These are phyloP conservation scores for Pelargonium myrrhifolium DNA, from an alignment of 441 rosid genomes.

Conservation along the genomic window DNA sequence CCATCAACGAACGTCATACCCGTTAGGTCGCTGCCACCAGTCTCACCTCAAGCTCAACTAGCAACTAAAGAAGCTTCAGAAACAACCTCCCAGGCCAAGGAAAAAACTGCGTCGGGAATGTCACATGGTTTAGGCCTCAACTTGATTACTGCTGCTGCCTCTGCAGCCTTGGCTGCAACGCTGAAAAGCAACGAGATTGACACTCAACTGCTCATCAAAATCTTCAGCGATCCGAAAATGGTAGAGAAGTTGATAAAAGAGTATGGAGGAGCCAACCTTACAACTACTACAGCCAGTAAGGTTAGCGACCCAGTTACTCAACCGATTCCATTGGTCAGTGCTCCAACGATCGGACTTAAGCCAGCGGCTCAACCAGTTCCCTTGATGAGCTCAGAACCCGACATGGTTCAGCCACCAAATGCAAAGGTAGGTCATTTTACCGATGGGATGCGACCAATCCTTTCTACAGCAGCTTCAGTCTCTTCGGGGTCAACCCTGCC, in stretches of 20 bases:
- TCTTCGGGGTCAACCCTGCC: no score
- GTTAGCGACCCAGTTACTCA: slow-evolving; percentile 7
- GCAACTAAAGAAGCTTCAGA: no score
- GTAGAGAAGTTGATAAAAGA: slow-evolving; percentile 31
- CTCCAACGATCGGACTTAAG: not conserved
- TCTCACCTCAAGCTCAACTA: no score
- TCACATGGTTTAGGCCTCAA: slow-evolving; percentile 24
- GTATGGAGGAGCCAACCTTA: slow-evolving; percentile 19
- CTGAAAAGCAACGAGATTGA: slow-evolving; percentile 45
- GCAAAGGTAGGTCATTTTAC: not conserved
- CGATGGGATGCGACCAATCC: not conserved
- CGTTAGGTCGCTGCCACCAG: no score
- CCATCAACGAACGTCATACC: no score
- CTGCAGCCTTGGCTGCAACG: no score
- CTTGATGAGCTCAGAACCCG: not conserved
- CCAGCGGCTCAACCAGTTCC: not conserved
- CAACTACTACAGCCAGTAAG: slow-evolving; percentile 15
- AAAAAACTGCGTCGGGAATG: slow-evolving; percentile 16
- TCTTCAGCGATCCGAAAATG: slow-evolving; percentile 49
- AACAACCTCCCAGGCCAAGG: no score
- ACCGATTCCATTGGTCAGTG: no score
- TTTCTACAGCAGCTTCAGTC: slow-evolving; percentile 15
- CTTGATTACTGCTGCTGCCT: no score
- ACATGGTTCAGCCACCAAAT: not conserved
- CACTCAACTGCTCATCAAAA: slow-evolving; percentile 43